These are phyloP conservation scores for Cordyceps tenuipes DNA, from an alignment of 2,329 filamentous ascomycete species.

Conservation along the genomic window DNA sequence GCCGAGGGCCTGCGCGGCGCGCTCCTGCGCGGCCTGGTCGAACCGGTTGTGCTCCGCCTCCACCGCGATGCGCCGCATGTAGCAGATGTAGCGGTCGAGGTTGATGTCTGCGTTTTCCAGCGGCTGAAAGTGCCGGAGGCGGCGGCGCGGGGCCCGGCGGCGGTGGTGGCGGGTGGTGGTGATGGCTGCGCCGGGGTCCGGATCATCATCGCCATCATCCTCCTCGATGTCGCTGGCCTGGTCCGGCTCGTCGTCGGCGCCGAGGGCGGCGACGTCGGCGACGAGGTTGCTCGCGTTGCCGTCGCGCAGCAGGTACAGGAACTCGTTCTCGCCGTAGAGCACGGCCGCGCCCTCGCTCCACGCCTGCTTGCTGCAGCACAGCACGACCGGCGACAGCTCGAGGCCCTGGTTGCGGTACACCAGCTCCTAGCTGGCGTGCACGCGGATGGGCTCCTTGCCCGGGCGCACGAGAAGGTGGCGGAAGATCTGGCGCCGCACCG, in stretches of 20 bases:
- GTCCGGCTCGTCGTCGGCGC: constrained; percentile 14
- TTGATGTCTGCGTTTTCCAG: constrained; percentile 20
- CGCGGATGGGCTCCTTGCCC: constrained; percentile 21
- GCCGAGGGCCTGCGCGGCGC: constrained; percentile 29
- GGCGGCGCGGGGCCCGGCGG: background rate
- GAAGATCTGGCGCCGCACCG: constrained; percentile 26
- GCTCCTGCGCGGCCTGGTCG: constrained; percentile 16
- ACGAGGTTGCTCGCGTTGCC: constrained; percentile 11
- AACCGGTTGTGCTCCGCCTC: constrained; percentile 35
- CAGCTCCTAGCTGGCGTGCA: constrained; percentile 26
- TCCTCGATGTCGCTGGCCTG: constrained; percentile 14
- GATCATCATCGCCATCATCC: too few species aligned
- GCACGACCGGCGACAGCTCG: constrained; percentile 27
- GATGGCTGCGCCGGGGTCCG: background rate
- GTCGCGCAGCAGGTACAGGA: constrained; percentile 39
- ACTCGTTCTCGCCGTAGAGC: constrained; percentile 40
- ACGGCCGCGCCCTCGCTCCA: constrained; percentile 32
- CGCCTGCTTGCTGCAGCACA: constrained; percentile 25
- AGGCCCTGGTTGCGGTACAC: constrained; percentile 21
- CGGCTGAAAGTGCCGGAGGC: background rate
- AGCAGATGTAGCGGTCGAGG: constrained; percentile 26
- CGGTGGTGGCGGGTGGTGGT: background rate
- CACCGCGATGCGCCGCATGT: constrained; percentile 35
- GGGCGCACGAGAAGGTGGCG: constrained; percentile 23
- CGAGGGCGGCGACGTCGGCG: constrained; percentile 15